Conservation (phyloP, 148 eudicot species). For the Fagopyrum tataricum region DNA sequence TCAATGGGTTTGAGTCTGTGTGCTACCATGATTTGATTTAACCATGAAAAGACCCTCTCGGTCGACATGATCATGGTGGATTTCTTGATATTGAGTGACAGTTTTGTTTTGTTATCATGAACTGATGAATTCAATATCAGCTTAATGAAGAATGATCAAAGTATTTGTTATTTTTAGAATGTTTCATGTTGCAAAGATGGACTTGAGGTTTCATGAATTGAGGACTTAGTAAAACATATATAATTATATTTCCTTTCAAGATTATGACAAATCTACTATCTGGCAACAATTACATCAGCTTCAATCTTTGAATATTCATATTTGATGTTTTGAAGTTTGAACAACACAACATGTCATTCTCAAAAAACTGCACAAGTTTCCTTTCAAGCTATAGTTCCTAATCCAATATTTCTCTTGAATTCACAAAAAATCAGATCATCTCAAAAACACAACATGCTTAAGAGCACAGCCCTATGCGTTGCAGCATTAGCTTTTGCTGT, state of each 20-base stretch:
- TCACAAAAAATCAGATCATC: too few relatives aligned
- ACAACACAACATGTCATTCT: neutral
- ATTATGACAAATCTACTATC: neutral
- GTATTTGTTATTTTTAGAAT: neutral
- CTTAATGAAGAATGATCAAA: neutral
- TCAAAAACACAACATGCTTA: neutral
- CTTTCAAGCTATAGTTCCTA: neutral
- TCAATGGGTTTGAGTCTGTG: slow-evolving; percentile 9
- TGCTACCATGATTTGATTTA: neutral
- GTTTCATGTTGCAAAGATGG: neutral
- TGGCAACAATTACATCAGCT: neutral
- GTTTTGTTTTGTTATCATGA: neutral
- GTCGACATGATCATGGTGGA: slow-evolving; percentile 11
- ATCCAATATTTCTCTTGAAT: neutral
- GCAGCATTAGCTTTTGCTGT: neutral
- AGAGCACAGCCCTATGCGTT: neutral
- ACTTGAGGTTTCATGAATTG: too few relatives aligned
- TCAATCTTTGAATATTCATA: neutral
- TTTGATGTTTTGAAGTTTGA: neutral
- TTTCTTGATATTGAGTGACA: neutral
- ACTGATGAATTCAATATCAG: neutral
- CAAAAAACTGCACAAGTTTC: neutral
- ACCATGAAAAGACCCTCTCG: slow-evolving; percentile 6
- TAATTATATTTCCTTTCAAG: neutral
- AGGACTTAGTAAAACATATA: neutral